Evolutionary conservation across 1,284 basidiomycete species (phyloP).

Genomic region (Takashimella tepidaria): DNA sequence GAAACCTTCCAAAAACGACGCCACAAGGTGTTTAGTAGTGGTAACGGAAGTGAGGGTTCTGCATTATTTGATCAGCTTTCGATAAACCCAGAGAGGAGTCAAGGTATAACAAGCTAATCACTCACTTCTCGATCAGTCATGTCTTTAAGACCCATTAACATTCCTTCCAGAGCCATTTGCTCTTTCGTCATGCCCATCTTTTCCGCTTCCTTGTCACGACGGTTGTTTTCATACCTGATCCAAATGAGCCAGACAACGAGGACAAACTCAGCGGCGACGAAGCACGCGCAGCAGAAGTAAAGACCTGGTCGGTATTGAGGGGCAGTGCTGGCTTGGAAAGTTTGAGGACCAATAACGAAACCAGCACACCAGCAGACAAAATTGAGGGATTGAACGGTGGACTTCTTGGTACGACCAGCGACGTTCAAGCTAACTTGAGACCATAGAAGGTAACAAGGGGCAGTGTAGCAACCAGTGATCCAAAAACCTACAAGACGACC

Average conservation of each 20-base stretch:
- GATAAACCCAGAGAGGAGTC: too few relatives aligned
- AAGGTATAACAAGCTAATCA: too few relatives aligned
- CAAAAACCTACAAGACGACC: slow-evolving; percentile 21
- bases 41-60: slow-evolving; percentile 13
- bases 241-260: slow-evolving; percentile 11
- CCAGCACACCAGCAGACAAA: slow-evolving; percentile 29
- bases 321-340: slow-evolving; percentile 22
- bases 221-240: slow-evolving; percentile 13
- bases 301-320: slow-evolving; percentile 21
- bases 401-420: slow-evolving; percentile 33
- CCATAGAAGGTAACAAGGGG: slow-evolving; percentile 4
- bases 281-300: slow-evolving; percentile 14
- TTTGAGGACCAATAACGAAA: slow-evolving; percentile 26
- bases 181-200: slow-evolving; percentile 9
- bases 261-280: slow-evolving; percentile 7
- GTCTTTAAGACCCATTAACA: slow-evolving; percentile 11
- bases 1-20: too few relatives aligned
- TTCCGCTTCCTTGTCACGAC: slow-evolving; percentile 8
- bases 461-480: slow-evolving; percentile 26
- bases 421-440: slow-evolving; percentile 25
- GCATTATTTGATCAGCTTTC: not conserved
- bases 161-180: slow-evolving; percentile 11
- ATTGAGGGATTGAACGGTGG: slow-evolving; percentile 21
- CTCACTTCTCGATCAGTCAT: slow-evolving; percentile 15
- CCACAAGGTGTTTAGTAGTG: too few relatives aligned